Percentiles rank a stretch among this genome's conserved stretches.
phyloP scores from a whole-genome alignment of 371 early-diverging fungal genomes.

The Nosema granulosis region DNA sequence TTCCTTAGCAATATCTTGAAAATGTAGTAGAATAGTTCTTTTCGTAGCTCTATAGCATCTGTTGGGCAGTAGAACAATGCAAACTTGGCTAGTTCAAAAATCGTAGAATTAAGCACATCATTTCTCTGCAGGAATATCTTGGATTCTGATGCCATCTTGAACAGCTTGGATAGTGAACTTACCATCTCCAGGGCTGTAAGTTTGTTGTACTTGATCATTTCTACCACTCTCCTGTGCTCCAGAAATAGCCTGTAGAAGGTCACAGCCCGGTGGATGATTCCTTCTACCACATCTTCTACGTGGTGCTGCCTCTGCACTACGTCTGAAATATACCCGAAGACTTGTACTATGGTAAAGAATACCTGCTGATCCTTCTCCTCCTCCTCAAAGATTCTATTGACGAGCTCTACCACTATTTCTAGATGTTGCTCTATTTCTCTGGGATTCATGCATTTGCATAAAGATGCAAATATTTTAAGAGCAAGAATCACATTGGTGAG shows the following conservation, averaged over 20 bases:
- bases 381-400: constrained; percentile 28
- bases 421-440: constrained; percentile 31
- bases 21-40: constrained; percentile 18
- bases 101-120: constrained; percentile 9
- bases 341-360: constrained; percentile 19
- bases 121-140: background rate
- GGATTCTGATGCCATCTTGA: constrained; percentile 26
- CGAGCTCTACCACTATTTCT: background rate
- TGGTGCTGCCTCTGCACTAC: background rate
- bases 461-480: constrained; percentile 23
- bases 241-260: constrained; percentile 4
- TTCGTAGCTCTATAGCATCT: constrained; percentile 5
- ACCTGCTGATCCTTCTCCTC: background rate
- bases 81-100: constrained; percentile 15
- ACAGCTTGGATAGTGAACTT: constrained; percentile 19
- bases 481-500: constrained; percentile 28
- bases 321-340: constrained; percentile 15
- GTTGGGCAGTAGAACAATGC: constrained; percentile 31
- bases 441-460: too few relatives aligned
- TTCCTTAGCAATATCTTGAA: constrained; percentile 9
- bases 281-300: constrained; percentile 3
- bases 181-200: constrained; percentile 5
- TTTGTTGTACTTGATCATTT: constrained; percentile 22
- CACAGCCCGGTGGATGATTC: constrained; percentile 20
- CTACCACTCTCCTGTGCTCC: constrained; percentile 29